Base-by-base conservation (phyloP, 352 stramenopile genomes). In the Plasmopara muralis region DNA sequence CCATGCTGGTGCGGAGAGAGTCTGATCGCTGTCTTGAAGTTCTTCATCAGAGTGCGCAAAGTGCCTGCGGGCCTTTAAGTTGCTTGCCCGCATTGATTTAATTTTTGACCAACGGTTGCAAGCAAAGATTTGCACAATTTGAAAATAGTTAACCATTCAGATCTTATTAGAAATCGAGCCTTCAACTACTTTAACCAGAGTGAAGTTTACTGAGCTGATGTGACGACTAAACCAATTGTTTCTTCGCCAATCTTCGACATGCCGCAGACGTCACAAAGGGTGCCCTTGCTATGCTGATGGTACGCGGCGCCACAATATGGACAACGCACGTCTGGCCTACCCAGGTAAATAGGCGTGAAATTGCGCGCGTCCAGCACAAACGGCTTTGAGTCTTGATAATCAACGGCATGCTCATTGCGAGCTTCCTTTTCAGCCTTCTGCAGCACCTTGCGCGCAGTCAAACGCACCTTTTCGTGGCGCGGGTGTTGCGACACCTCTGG, bases 391-490 rank as follows among this genome's bases (percentile, higher is more conserved):
- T 98, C 94, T 57, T 99, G 95, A 70, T 99, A 99, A 52, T 98
- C 94, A 20, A 99, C 77, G 57, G 93, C 80, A 57, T 98, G 82
- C 55, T 99, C 96, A 72, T 99, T 99, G 43, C 96, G 88, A 42
- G 92, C 97, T 68, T 99, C 97, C 73, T 99, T 95, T 75, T 99
- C 96, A 49, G 87, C 96, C 73, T 98, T 98, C 73, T 98, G 88
- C 49, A 99, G 77, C 25, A 99, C 95, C 74, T 99, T 99, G 40
- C 86, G 90, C 7, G 79, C 83, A 64, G 98, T 99, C 50, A 93
- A 69, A 43, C 89, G 87, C 16, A 99, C 78, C 64, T 98, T 95
- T 70, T 98, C 93, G 62, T 93, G 96, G 20, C 80, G 80, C 10
- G 80, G 73, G 53, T 88, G 77, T 18, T 70, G 66, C 46, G 85